Base-by-base conservation (phyloP, 2,329 filamentous ascomycete species). In the Talaromyces sp. region DNA sequence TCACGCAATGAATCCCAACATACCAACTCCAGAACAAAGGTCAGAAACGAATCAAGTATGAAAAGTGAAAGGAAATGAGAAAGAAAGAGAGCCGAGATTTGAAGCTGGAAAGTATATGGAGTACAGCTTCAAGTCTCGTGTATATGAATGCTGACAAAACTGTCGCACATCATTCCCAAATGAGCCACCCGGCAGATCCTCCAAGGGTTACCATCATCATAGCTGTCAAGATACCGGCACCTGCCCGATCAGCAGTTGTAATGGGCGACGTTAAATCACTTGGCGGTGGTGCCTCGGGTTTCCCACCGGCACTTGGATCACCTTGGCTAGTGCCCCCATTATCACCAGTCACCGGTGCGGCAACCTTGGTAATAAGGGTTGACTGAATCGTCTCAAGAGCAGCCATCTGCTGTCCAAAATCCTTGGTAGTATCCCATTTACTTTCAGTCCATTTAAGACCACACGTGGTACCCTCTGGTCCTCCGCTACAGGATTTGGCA, bases 401-500 rank as follows among this genome's bases (percentile, higher is more conserved):
- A 19, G 67, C 67, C 72, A 76, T 74, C 52, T 76, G 73, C 49
- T 74, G 64, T 8, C 73, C 73, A 6, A 76, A 69, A 29, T 74
- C 73, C 16, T 65, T 60, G 8, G 60, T 68, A 2, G 70, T 68
- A 32, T 74, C 72, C 64, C 68, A 75, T 32, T 68, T 67, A 41
- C 64, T 47, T 0, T 65, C 63, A 1, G 65, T 70, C 76, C 76
- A 79, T 49, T 71, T 69, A 42, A 74, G 48, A 3, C 75, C 75
- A 45, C 77, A 79, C 0, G 65, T 66, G 4, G 57, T 57, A 1
- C 58, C 47, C 5, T 73, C 72, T 20, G 77, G 72, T 24, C 79
- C 67, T 17, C 79, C 82, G 2, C 72, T 75, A 62, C 83, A 86
- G 8, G 78, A 77, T 41, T 74, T 68, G 1, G 82, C 83, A 2